A percentile compares a stretch with the other conserved stretches of the same genome.
Conservation (phyloP, 2,329 filamentous ascomycete genomes). For the Hysterium pulicare region DNA sequence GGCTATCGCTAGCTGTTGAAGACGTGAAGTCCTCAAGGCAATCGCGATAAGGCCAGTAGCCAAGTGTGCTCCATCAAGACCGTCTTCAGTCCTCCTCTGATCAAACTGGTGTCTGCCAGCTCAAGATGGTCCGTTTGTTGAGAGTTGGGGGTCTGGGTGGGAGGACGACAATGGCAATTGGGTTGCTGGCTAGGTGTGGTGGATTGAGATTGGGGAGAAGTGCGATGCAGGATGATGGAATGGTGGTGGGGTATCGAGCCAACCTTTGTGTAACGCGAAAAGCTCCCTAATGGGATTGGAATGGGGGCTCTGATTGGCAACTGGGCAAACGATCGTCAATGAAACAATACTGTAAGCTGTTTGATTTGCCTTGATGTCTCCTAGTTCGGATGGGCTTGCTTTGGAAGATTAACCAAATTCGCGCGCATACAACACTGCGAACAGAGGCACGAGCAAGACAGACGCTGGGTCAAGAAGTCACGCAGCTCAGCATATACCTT, state of each 20-base stretch:
- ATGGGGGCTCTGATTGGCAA: slow-evolving; percentile 19
- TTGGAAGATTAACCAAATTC: too few species aligned
- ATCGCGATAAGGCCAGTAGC: slow-evolving; percentile 55
- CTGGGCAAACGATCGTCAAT: neutral
- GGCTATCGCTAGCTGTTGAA: slow-evolving; percentile 49
- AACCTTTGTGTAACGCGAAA: slow-evolving; percentile 18
- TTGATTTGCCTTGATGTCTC: neutral
- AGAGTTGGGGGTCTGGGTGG: too few species aligned
- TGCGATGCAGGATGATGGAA: slow-evolving; percentile 24
- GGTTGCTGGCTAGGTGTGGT: slow-evolving; percentile 11
- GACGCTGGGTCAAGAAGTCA: too few species aligned
- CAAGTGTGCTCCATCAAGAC: slow-evolving; percentile 55
- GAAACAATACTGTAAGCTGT: neutral
- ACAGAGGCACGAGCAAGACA: too few species aligned
- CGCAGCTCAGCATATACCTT: too few species aligned
- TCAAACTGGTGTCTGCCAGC: slow-evolving; percentile 2
- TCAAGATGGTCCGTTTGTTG: too few species aligned
- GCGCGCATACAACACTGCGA: too few species aligned
- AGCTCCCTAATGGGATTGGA: slow-evolving; percentile 18
- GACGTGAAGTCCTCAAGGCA: slow-evolving; percentile 58
- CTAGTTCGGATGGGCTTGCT: neutral
- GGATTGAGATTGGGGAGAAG: slow-evolving; percentile 15
- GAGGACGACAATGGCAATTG: slow-evolving; percentile 25
- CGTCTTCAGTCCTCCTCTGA: slow-evolving; percentile 20
- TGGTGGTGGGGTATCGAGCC: slow-evolving; percentile 32